Percentiles rank a stretch among this genome's conserved stretches.
These are phyloP conservation scores for Pyrenophora tritici-repentis DNA, from an alignment of 2,329 filamentous ascomycete species.

Conservation along the genomic window DNA sequence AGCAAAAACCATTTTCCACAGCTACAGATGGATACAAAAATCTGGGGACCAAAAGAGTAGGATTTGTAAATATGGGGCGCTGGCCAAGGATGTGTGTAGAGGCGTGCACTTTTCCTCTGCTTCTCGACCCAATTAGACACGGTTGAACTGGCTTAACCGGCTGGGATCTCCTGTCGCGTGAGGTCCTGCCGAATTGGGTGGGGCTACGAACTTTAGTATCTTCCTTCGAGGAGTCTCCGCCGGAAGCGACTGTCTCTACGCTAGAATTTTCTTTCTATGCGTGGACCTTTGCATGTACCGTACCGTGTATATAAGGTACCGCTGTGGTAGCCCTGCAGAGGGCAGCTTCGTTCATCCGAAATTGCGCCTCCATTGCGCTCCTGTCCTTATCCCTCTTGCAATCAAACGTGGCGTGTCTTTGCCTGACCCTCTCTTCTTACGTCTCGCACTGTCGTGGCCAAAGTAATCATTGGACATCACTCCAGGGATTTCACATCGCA, in stretches of 20 bases:
- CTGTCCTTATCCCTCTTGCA: constrained; percentile 1
- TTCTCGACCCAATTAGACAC: constrained; percentile 7
- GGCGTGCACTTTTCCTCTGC: constrained; percentile 6
- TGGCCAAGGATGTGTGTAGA: background rate
- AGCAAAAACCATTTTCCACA: background rate
- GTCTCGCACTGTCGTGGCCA: background rate
- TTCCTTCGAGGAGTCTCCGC: constrained; percentile 13
- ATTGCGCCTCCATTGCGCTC: constrained; percentile 10
- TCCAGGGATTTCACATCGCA: background rate
- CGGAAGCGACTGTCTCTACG: constrained; percentile 25
- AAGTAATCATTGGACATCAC: background rate
- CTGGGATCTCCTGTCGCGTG: constrained; percentile 21
- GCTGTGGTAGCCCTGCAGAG: constrained; percentile 2
- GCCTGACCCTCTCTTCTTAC: constrained; percentile 2
- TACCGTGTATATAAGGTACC: constrained; percentile 21
- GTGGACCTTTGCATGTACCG: constrained; percentile 11
- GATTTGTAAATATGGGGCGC: constrained; percentile 2
- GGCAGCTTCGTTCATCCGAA: constrained; percentile 12
- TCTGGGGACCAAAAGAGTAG: constrained; percentile 11
- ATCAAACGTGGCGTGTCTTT: background rate
- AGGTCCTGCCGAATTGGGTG: constrained; percentile 21
- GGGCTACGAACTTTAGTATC: constrained; percentile 16
- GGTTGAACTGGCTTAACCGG: constrained; percentile 4
- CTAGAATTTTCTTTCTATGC: constrained; percentile 27
- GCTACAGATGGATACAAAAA: background rate